Base-by-base conservation (phyloP, 495 filamentous ascomycete species). In the Penicillium herquei region DNA sequence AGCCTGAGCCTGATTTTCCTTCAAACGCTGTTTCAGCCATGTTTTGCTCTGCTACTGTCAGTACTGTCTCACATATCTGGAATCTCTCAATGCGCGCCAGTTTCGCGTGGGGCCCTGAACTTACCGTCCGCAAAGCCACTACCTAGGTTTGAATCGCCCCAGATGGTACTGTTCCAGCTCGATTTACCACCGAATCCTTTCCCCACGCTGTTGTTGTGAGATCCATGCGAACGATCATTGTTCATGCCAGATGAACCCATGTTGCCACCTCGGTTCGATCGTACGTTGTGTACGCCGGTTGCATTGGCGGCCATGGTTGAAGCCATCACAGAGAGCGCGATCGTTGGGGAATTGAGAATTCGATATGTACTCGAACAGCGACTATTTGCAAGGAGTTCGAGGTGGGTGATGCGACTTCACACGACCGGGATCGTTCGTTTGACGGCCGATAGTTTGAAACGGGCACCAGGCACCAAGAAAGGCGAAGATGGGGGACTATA, bases 1-100 rank as follows among this genome's bases (percentile, higher is more conserved):
- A 87, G 26, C 84, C 78, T 3, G 87, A 89, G 21, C 88, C 87
- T 31, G 81, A 79, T 59, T 84, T 82, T 7, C 72, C 75, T 56
- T 83, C 78, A 34, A 72, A 72, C 10, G 59, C 66, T 14, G 54
- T 57, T 1, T 76, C 66, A 39, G 58, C 21, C 10, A 61, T 59
- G 49, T 67, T 62, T 63, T 73, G 64, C 31, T 74, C 73, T 76
- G 34, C 3, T 26, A 26, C 1, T 26, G 21, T 26, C 21, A 26
- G 21, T 26, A 26, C 21, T 26, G 21, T 26, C 21, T 26, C 21
- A 26, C 21, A 26, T 26, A 26, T 26, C 21, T 26, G 21, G 21
- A 26, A 26, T 26, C 21, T 26, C 21, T 26, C 21, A 26, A 26
- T 26, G 21, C 21, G 21, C 21, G 21, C 21, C 21, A 26, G 4